Conservation (phyloP, 371 early-diverging fungal species). For the Syncephalastrum contaminatum region DNA sequence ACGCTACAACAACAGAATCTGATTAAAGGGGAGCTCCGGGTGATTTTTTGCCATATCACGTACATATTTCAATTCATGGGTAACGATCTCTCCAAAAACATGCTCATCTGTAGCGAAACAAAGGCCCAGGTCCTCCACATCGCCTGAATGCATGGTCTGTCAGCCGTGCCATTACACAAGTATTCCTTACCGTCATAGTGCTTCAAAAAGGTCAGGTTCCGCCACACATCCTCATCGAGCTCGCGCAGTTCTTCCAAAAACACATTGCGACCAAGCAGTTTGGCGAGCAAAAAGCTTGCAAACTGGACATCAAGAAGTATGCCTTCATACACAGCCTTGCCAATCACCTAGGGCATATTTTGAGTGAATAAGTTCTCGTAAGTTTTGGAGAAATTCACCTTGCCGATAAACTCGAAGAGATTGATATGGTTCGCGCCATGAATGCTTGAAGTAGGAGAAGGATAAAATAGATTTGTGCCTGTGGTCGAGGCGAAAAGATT, state of each 20-base stretch:
- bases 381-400: conserved; percentile 22
- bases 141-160: conserved; percentile 35
- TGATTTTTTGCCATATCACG: neutral
- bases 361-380: neutral
- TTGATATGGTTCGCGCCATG: conserved; percentile 56
- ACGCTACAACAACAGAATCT: conserved; percentile 26
- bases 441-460: conserved; percentile 51
- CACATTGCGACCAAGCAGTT: conserved; percentile 73
- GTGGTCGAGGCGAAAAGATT: conserved; percentile 72
- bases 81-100: conserved; percentile 46
- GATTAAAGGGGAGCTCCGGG: neutral
- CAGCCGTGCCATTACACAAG: conserved; percentile 40
- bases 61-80: conserved; percentile 51
- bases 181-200: conserved; percentile 64
- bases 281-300: conserved; percentile 82
- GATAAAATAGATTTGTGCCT: conserved; percentile 68
- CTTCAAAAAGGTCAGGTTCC: conserved; percentile 78
- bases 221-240: conserved; percentile 79
- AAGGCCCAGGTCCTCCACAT: conserved; percentile 64
- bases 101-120: conserved; percentile 70
- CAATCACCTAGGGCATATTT: conserved; percentile 54
- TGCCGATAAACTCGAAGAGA: conserved; percentile 80
- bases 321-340: conserved; percentile 90
- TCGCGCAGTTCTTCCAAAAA: conserved; percentile 82
- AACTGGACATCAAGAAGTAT: conserved; percentile 86